Percentiles rank a stretch among this genome's conserved stretches.
These are phyloP conservation scores for Salix purpurea DNA, from an alignment of 345 rosid genomes.

Conservation along the genomic window DNA sequence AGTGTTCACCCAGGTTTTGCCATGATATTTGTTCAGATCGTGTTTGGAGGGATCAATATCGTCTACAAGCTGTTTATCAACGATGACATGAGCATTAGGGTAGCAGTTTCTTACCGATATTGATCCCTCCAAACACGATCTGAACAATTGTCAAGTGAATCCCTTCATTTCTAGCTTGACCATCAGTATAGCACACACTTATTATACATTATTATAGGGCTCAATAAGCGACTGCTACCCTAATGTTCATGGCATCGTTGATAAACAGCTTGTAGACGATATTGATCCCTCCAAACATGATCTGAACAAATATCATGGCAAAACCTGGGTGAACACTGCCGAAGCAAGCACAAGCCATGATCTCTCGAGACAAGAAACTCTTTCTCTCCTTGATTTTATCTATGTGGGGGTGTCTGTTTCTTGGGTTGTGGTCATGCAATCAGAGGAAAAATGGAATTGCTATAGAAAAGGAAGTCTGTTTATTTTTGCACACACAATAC, in stretches of 20 bases:
- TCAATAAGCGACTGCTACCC: neutral
- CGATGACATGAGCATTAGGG: slow-evolving; percentile 14
- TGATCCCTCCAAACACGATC: slow-evolving; percentile 3
- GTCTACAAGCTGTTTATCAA: slow-evolving; percentile 6
- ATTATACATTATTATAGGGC: no score
- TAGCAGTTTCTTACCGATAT: slow-evolving; percentile 15
- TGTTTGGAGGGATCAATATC: slow-evolving; percentile 13
- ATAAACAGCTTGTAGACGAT: slow-evolving; percentile 10
- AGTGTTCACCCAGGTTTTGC: no score
- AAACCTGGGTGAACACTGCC: neutral
- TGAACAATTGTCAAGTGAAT: slow-evolving; percentile 4
- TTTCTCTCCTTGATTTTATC: no score
- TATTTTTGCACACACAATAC: no score
- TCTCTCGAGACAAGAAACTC: no score
- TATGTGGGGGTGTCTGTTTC: no score
- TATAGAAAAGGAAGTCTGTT: no score
- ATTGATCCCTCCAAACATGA: slow-evolving; percentile 1
- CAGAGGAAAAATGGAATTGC: no score
- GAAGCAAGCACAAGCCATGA: no score
- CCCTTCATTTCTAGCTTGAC: no score
- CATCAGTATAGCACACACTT: no score
- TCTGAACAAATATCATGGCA: slow-evolving; percentile 9
- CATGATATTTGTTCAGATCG: neutral
- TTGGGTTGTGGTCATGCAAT: no score
- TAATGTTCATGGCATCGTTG: slow-evolving; percentile 12